Percentiles rank a stretch among this genome's conserved stretches.
phyloP scores from a whole-genome alignment of 306 rosid species.

The Rubus idaeus region DNA sequence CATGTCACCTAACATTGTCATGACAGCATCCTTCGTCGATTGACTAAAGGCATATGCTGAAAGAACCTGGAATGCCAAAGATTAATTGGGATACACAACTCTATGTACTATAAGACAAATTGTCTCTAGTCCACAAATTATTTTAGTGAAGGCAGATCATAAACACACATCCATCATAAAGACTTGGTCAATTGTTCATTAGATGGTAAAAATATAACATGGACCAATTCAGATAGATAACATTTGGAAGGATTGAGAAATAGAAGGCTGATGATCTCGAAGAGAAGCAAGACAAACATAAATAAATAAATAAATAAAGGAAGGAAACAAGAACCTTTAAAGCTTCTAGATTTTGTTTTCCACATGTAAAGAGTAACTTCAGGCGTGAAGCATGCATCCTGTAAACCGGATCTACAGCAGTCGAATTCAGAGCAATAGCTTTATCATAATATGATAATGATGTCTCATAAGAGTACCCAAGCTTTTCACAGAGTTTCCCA shows the following conservation, averaged over 20 bases:
- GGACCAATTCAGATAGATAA: slow-evolving; percentile 21
- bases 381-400: slow-evolving; percentile 98
- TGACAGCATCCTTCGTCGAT: slow-evolving; percentile 55
- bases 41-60: slow-evolving; percentile 66
- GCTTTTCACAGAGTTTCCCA: slow-evolving; percentile 93
- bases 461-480: slow-evolving; percentile 66
- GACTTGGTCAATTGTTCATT: not conserved
- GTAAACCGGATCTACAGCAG: slow-evolving; percentile 96
- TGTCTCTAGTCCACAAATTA: not conserved
- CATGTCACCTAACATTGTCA: slow-evolving; percentile 45
- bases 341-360: slow-evolving; percentile 65
- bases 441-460: slow-evolving; percentile 75
- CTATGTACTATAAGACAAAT: not conserved
- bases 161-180: not conserved
- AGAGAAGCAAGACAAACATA: slow-evolving; percentile 18
- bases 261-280: slow-evolving; percentile 18
- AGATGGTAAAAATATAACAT: slow-evolving; percentile 6
- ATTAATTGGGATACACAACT: not conserved
- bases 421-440: slow-evolving; percentile 75
- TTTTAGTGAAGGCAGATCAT: not conserved
- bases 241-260: slow-evolving; percentile 19
- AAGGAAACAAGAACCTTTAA: slow-evolving; percentile 52
- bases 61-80: slow-evolving; percentile 63
- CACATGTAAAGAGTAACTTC: slow-evolving; percentile 64
- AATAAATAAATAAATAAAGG: not conserved